Conservation (phyloP, 768 basidiomycete genomes). For the Rickenella mellea region DNA sequence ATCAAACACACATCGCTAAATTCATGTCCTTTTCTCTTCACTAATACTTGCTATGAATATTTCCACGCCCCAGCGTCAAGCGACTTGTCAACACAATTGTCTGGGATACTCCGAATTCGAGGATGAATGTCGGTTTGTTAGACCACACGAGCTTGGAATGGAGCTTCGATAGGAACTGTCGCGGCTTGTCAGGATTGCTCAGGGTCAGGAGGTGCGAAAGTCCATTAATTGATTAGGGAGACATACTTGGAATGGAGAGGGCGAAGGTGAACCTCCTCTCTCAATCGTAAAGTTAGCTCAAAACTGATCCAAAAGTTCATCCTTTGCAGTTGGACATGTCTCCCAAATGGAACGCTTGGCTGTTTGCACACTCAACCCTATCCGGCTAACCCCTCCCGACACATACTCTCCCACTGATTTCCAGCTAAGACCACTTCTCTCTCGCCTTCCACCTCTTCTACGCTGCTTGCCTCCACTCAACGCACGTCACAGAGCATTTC, state of each 20-base stretch:
- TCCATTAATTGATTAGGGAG: conserved; percentile 80
- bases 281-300: conserved; percentile 8
- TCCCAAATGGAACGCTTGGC: conserved; percentile 59
- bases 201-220: conserved; percentile 70
- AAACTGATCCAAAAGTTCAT: conserved; percentile 9
- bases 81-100: conserved; percentile 75
- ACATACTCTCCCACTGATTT: conserved; percentile 80
- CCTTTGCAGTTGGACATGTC: conserved; percentile 44
- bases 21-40: conserved; percentile 91
- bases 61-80: conserved; percentile 59
- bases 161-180: conserved; percentile 88
- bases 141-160: conserved; percentile 85
- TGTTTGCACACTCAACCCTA: conserved; percentile 73
- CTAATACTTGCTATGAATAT: conserved; percentile 81
- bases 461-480: too few species aligned
- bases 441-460: conserved; percentile 40
- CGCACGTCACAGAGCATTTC: too few species aligned
- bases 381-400: conserved; percentile 90
- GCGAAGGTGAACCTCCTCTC: conserved; percentile 63
- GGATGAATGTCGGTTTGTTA: conserved; percentile 78
- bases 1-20: too few species aligned
- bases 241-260: conserved; percentile 77
- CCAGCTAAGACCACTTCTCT: conserved; percentile 58
- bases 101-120: conserved; percentile 46
- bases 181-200: conserved; percentile 61